A percentile compares a stretch with the other conserved stretches of the same genome.
phyloP scores from a whole-genome alignment of 257 asterid species.

The Hygrophila difformis region DNA sequence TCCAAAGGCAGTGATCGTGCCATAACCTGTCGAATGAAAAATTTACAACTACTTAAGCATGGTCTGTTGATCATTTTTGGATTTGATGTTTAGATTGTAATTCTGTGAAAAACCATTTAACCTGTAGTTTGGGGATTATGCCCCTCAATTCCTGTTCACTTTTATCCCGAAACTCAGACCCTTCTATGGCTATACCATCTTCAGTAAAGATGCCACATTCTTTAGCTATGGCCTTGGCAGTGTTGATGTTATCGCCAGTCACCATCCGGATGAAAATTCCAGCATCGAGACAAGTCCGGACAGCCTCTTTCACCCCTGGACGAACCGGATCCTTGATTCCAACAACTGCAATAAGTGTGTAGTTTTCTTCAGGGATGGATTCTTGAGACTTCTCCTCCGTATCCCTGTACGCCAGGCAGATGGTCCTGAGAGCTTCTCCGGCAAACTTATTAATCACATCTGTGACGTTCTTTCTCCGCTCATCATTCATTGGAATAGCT shows the following conservation, averaged over 20 bases:
- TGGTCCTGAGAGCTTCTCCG: slow-evolving; percentile 59
- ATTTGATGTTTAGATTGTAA: background rate
- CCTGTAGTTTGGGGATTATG: slow-evolving; percentile 67
- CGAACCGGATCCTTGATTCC: slow-evolving; percentile 81
- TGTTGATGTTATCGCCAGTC: slow-evolving; percentile 75
- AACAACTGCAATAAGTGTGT: slow-evolving; percentile 55
- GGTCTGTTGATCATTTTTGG: background rate
- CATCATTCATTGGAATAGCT: slow-evolving; percentile 33
- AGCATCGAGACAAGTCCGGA: slow-evolving; percentile 59
- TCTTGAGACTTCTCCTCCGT: slow-evolving; percentile 19
- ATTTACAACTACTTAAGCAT: slow-evolving; percentile 6
- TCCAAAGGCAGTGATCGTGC: slow-evolving; percentile 70
- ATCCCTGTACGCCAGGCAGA: slow-evolving; percentile 59
- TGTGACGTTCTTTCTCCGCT: slow-evolving; percentile 31
- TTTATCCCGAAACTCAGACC: slow-evolving; percentile 54
- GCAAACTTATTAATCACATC: slow-evolving; percentile 46
- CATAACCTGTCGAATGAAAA: slow-evolving; percentile 37
- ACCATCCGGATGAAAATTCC: slow-evolving; percentile 77
- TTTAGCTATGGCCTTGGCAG: slow-evolving; percentile 79
- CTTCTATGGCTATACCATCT: slow-evolving; percentile 73
- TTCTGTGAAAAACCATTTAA: slow-evolving; percentile 4
- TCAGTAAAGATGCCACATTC: slow-evolving; percentile 74
- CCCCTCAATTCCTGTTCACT: slow-evolving; percentile 46
- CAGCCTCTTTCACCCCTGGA: slow-evolving; percentile 73
- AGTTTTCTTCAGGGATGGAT: slow-evolving; percentile 42